Evolutionary conservation across 2,329 filamentous ascomycete species (phyloP).

Genomic region (Botrytis fragariae): DNA sequence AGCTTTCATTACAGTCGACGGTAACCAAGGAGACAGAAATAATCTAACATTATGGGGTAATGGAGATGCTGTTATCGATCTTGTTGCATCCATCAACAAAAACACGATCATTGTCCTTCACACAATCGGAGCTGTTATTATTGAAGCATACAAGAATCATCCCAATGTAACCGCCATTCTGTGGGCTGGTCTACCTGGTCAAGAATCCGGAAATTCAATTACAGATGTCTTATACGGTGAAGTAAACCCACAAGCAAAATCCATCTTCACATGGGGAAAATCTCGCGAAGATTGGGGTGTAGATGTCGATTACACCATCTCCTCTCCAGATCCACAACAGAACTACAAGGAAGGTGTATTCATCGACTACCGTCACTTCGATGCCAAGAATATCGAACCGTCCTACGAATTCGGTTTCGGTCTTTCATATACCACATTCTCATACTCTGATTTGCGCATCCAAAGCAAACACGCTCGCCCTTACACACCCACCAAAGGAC

Average conservation of each 20-base stretch:
- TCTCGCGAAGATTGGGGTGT: slow-evolving; percentile 44
- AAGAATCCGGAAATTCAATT: slow-evolving; percentile 78
- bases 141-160: slow-evolving; percentile 71
- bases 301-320: slow-evolving; percentile 42
- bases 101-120: slow-evolving; percentile 94
- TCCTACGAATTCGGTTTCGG: slow-evolving; percentile 81
- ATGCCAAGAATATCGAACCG: slow-evolving; percentile 59
- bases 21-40: slow-evolving; percentile 82
- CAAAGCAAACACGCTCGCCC: slow-evolving; percentile 29
- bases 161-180: slow-evolving; percentile 81
- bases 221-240: slow-evolving; percentile 78
- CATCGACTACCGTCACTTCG: slow-evolving; percentile 79
- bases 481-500: slow-evolving; percentile 54
- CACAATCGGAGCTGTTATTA: slow-evolving; percentile 74
- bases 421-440: slow-evolving; percentile 75
- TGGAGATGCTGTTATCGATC: slow-evolving; percentile 76
- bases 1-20: slow-evolving; percentile 77
- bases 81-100: slow-evolving; percentile 71
- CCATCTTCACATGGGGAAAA: slow-evolving; percentile 76
- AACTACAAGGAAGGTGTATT: slow-evolving; percentile 76
- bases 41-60: slow-evolving; percentile 88
- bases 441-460: slow-evolving; percentile 62
- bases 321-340: slow-evolving; percentile 57
- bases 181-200: slow-evolving; percentile 80
- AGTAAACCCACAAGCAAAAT: slow-evolving; percentile 71